phyloP scores from a whole-genome alignment of 805 yeast genomes.

The Teunomyces lycoperdinae region DNA sequence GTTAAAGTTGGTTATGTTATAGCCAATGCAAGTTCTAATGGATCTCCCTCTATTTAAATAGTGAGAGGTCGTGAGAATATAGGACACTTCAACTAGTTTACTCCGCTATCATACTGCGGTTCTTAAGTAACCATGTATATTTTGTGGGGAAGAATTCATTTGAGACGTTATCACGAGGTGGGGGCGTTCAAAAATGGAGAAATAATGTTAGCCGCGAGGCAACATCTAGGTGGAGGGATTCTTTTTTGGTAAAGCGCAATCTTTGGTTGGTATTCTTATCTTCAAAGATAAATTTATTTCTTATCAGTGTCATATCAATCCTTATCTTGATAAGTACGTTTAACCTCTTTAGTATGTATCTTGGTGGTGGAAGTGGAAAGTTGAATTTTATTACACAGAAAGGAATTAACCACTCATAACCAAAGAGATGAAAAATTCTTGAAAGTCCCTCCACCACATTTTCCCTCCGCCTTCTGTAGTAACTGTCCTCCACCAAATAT shows the following conservation, averaged over 20 bases:
- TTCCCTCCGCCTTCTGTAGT: not conserved
- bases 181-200: not conserved
- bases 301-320: not conserved
- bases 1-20: not conserved
- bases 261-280: not conserved
- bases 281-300: not conserved
- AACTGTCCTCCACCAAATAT: not conserved
- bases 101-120: not conserved
- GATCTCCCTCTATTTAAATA: not conserved
- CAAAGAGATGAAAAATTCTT: not conserved
- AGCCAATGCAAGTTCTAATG: not conserved
- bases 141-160: constrained; percentile 1
- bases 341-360: no score
- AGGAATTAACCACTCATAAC: not conserved
- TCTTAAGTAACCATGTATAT: not conserved
- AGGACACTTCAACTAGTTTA: not conserved
- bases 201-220: not conserved
- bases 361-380: no score
- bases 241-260: not conserved
- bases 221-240: not conserved
- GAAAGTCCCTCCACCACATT: not conserved
- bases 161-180: not conserved
- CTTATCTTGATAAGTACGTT: not conserved
- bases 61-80: not conserved
- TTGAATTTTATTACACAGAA: no score